Evolutionary conservation across 306 rosid genomes (phyloP).

Genomic region (Trifolium pratense): DNA sequence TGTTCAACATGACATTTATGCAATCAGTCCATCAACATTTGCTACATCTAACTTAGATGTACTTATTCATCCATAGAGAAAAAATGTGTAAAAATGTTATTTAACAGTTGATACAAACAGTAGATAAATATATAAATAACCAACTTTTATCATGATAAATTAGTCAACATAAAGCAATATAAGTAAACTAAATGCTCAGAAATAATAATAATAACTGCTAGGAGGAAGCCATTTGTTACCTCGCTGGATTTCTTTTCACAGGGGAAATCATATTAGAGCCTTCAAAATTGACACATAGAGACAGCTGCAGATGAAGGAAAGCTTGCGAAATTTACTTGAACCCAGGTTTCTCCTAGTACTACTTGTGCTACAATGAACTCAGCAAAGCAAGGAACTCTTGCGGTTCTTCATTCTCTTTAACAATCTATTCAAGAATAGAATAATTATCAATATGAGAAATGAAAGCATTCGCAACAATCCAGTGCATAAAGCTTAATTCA

Average conservation of each 20-base stretch:
- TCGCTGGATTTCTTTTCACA: conserved; percentile 45
- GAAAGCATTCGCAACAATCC: conserved; percentile 18
- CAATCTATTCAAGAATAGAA: conserved; percentile 57
- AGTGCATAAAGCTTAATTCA: conserved; percentile 30
- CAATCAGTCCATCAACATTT: not conserved
- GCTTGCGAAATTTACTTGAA: conserved; percentile 37
- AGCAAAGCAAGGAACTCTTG: conserved; percentile 67
- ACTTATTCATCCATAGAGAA: too few relatives aligned
- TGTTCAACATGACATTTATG: not conserved
- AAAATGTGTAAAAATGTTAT: not conserved
- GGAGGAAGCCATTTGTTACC: conserved; percentile 51
- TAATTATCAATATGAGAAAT: conserved; percentile 33
- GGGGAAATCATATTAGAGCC: conserved; percentile 48
- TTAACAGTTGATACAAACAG: not conserved
- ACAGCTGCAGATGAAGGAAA: conserved; percentile 47
- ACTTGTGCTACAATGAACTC: conserved; percentile 57
- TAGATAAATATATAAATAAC: not conserved
- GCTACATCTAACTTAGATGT: too few relatives aligned
- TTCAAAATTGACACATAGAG: conserved; percentile 40
- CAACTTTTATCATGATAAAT: conserved; percentile 1
- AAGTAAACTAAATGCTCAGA: conserved; percentile 28
- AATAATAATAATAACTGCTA: conserved; percentile 22
- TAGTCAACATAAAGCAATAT: conserved; percentile 8
- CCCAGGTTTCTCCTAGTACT: conserved; percentile 38
- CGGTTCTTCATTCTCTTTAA: conserved; percentile 83